Evolutionary conservation across 768 basidiomycete genomes (phyloP), one percentile per base, ranked within the genome.

Genomic region (Tricholoma terreum): DNA sequence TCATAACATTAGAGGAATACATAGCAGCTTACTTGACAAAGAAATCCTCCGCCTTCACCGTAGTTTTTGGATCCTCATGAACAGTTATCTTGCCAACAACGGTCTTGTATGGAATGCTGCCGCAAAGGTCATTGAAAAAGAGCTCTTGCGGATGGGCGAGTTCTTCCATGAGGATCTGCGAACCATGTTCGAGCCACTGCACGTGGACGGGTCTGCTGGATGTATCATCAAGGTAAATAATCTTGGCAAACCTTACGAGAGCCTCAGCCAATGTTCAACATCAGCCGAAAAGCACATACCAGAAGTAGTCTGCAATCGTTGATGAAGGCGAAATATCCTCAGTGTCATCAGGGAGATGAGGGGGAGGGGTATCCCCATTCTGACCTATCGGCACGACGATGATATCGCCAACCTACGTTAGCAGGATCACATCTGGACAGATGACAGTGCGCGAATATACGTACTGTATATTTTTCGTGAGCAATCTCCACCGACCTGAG

Each of bases 121-220:
- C 77, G 58, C 90, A 92, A 0, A 78, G 64, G 2, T 84, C 69
- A 27, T 78, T 78, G 4, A 88, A 67, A 65, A 86, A 90, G 0
- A 93, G 65, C 61, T 93, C 89, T 54, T 84, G 84, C 0, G 81
- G 73, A 55, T 87, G 71, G 0, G 79, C 80, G 12, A 91, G 68
- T 58, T 90, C 84, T 27, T 77, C 73, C 24, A 90, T 66, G n/a
- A 82, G 66, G 0, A 84, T 87, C 54, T 81, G 78, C 0, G 82
- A 80, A 0, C 84, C 81, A 63, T 92, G 90, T 53, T 87, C 80
- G 27, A 88, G 81, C 89, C 89, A 93, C 33, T 84, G 88, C 9
- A 89, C 70, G 67, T 93, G 91, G 0, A 81, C 80, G 1, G 57
- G 69, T 5, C 9, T n/a, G 53, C 77, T 69, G 4, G 71, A 57